These are phyloP conservation scores for Tylopilus sp. DNA, from an alignment of 1,284 basidiomycete genomes.

Conservation along the genomic window DNA sequence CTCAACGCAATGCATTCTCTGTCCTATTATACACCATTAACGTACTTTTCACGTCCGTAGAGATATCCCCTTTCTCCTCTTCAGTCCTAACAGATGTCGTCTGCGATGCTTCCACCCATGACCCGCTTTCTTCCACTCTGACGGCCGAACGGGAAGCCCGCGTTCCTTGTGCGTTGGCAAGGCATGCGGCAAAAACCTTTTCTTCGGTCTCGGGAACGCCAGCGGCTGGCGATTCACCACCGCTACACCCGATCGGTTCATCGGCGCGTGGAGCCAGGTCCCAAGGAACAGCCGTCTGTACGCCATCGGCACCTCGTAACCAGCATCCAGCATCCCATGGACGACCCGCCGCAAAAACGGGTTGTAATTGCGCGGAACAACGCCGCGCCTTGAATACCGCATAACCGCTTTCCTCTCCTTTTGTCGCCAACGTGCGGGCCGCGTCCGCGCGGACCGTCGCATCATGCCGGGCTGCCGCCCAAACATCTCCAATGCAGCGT, in stretches of 20 bases:
- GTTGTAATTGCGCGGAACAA: constrained; percentile 31
- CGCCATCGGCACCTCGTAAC: constrained; percentile 46
- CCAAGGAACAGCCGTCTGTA: constrained; percentile 45
- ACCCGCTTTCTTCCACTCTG: constrained; percentile 23
- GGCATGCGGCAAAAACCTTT: constrained; percentile 25
- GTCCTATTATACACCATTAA: constrained; percentile 27
- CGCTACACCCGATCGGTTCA: constrained; percentile 9
- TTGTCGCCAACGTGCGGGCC: constrained; percentile 31
- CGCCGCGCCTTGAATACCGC: constrained; percentile 29
- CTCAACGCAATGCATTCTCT: constrained; percentile 9
- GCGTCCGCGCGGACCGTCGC: constrained; percentile 21
- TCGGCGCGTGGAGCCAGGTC: constrained; percentile 24
- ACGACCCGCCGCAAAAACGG: constrained; percentile 44
- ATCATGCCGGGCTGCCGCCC: constrained; percentile 33
- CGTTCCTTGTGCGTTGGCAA: constrained; percentile 37
- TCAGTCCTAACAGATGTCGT: constrained; percentile 7
- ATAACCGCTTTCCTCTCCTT: constrained; percentile 27
- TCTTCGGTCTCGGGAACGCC: constrained; percentile 29
- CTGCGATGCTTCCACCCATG: constrained; percentile 17
- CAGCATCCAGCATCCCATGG: constrained; percentile 43
- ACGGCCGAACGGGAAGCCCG: constrained; percentile 38
- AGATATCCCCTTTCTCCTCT: background rate
- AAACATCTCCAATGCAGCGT: constrained; percentile 54
- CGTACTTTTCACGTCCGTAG: constrained; percentile 23
- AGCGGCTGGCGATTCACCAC: constrained; percentile 30